phyloP scores from a whole-genome alignment of 1,139 yeast species.

The Groenewaldozyma auringiensis region DNA sequence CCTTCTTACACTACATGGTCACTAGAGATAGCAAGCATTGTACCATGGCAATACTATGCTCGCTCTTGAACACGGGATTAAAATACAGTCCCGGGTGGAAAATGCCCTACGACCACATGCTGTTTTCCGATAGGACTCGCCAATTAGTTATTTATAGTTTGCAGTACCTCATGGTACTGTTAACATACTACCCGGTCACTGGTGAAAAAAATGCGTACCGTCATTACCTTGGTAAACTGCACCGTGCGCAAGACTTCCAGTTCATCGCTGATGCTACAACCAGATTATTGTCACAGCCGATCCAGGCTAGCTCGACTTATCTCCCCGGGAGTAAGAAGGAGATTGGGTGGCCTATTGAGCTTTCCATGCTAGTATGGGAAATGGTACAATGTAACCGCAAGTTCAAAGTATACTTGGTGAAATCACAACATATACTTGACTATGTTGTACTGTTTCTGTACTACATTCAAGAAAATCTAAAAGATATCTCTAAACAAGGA shows the following conservation, averaged over 20 bases:
- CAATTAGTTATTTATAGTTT: slow-evolving; percentile 49
- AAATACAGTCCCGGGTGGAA: slow-evolving; percentile 35
- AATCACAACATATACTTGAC: slow-evolving; percentile 44
- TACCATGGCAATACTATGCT: slow-evolving; percentile 52
- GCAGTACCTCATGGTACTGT: slow-evolving; percentile 55
- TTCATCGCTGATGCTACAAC: slow-evolving; percentile 38
- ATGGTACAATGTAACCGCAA: slow-evolving; percentile 58
- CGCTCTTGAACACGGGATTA: slow-evolving; percentile 53
- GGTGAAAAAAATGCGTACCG: slow-evolving; percentile 26
- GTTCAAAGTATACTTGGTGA: slow-evolving; percentile 40
- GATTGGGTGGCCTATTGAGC: slow-evolving; percentile 37
- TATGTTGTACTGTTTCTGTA: slow-evolving; percentile 48
- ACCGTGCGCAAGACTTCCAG: slow-evolving; percentile 35
- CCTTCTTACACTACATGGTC: slow-evolving; percentile 53
- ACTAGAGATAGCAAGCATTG: slow-evolving; percentile 44
- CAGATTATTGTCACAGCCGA: slow-evolving; percentile 27
- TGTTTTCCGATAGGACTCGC: slow-evolving; percentile 42
- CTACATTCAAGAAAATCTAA: slow-evolving; percentile 47
- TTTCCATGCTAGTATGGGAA: slow-evolving; percentile 65
- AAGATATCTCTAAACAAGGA: slow-evolving; percentile 37
- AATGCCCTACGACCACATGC: slow-evolving; percentile 32
- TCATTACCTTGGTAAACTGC: slow-evolving; percentile 31
- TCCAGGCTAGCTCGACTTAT: slow-evolving; percentile 27
- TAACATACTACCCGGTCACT: slow-evolving; percentile 48
- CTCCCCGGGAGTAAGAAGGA: slow-evolving; percentile 29